Conservation (phyloP, 2,329 filamentous ascomycete species). For the Zymoseptoria pseudotritici region DNA sequence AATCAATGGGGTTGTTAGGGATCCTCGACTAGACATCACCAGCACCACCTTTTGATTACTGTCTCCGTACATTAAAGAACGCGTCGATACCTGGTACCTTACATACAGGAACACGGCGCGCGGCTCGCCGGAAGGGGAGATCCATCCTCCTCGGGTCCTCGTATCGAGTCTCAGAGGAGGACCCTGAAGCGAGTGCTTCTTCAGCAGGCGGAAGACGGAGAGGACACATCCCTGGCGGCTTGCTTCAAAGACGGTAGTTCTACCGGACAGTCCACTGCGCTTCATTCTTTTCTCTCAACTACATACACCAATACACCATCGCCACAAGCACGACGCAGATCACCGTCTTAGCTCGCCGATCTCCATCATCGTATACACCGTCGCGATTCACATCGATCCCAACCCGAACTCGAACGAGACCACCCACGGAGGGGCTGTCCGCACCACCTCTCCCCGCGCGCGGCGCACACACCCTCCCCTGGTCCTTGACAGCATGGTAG, state of each 20-base stretch:
- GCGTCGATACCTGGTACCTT: too few relatives aligned
- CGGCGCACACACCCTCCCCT: constrained; percentile 5
- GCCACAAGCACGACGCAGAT: not conserved
- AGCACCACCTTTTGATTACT: too few relatives aligned
- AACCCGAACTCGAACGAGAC: not conserved
- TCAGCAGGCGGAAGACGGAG: not conserved
- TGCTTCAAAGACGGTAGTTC: not conserved
- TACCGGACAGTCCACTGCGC: not conserved
- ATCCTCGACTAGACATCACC: too few relatives aligned
- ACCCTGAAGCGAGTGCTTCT: not conserved
- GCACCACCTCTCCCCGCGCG: not conserved
- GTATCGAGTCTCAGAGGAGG: too few relatives aligned
- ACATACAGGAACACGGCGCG: too few relatives aligned
- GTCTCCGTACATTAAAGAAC: too few relatives aligned
- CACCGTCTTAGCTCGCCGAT: not conserved
- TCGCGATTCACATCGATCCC: not conserved
- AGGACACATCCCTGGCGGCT: not conserved
- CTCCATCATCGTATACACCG: not conserved
- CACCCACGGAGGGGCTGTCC: not conserved
- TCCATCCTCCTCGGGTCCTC: too few relatives aligned
- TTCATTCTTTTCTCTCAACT: not conserved
- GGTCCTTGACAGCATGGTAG: constrained; percentile 18
- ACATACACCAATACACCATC: not conserved
- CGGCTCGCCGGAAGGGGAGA: too few relatives aligned
- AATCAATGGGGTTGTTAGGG: not conserved